Base-by-base conservation (phyloP, 2,329 filamentous ascomycete species). In the Byssothecium circinans region DNA sequence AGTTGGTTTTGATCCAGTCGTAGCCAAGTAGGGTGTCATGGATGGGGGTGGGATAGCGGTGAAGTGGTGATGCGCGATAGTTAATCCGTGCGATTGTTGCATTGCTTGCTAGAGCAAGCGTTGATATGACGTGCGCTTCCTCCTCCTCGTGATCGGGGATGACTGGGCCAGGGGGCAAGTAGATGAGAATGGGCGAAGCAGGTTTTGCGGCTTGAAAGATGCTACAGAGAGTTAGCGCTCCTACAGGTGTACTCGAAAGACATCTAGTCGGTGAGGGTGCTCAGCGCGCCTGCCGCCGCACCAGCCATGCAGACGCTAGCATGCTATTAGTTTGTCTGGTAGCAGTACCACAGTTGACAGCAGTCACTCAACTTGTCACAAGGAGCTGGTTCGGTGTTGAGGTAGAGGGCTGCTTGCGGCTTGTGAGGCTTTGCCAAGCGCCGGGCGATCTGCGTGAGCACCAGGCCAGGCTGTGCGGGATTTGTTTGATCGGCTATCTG, bases 21-120 rank as follows among this genome's bases (percentile, higher is more conserved):
- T 74, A 78, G 19, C 68, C 76, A 12, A 68, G 60, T 8, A 76
- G 56, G 4, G 76, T 73, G 61, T 78, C 75, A 53, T 79, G 76
- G 22, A 78, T 61, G 0, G 76, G 75, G 1, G 65, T 71, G 27
- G 77, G 77, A 49, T 71, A 78, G 8, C 56, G 66, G 42, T 73
- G 52, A 14, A 54, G 48, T 3, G 59, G 49, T 14, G 67, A 68
- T 14, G 69, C 62, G 29, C 75, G 72, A 55, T 79, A 78, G 51
- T 78, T 73, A 55, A 79, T 63, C 29, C 71, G 65, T 8, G 76
- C 73, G 12, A 78, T 54, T 3, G 73, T 74, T 5, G 69, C 70
- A 23, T 67, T 63, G 27, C 73, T 65, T 10, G 64, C 62, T 14
- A 62, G 55, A 22, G 62, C 65, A 10, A 79, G 64, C 2, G 59